Evolutionary conservation across 1,284 basidiomycete genomes (phyloP).

Genomic region (Sporisorium graminicola): DNA sequence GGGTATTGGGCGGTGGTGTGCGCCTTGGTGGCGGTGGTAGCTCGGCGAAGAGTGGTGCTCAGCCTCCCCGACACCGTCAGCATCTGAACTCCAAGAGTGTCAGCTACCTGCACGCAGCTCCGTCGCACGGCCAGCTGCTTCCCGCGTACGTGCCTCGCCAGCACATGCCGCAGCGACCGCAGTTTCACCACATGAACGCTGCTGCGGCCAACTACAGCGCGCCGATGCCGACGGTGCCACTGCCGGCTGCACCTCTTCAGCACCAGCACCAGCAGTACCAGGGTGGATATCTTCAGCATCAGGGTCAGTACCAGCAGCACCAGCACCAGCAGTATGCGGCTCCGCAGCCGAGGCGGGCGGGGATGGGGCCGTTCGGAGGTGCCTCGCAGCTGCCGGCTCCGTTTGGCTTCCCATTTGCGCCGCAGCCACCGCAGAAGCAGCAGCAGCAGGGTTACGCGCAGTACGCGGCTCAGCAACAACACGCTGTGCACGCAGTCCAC

Average conservation of each 20-base stretch:
- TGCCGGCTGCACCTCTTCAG: slow-evolving; percentile 2
- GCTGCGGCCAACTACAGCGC: slow-evolving; percentile 37
- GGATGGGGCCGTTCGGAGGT: slow-evolving; percentile 2
- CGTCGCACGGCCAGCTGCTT: slow-evolving; percentile 21
- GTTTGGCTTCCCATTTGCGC: slow-evolving; percentile 7
- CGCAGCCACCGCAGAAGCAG: slow-evolving; percentile 8
- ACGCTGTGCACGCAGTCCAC: neutral
- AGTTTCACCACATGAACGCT: slow-evolving; percentile 12
- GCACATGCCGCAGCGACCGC: slow-evolving; percentile 1
- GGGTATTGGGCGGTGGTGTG: slow-evolving; percentile 62
- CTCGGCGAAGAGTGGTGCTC: neutral
- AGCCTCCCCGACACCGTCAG: slow-evolving; percentile 29
- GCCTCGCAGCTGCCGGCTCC: slow-evolving; percentile 23
- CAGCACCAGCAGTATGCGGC: neutral
- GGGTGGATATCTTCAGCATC: slow-evolving; percentile 7
- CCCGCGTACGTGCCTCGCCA: slow-evolving; percentile 22
- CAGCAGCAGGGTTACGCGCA: neutral
- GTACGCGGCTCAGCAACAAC: too few relatives aligned
- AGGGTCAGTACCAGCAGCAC: slow-evolving; percentile 1
- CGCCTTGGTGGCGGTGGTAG: slow-evolving; percentile 38
- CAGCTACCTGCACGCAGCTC: slow-evolving; percentile 33
- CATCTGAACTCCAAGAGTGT: slow-evolving; percentile 43
- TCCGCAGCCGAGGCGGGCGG: neutral
- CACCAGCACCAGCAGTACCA: slow-evolving; percentile 6
- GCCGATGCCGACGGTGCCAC: slow-evolving; percentile 39